Evolutionary conservation across 352 stramenopile species (phyloP).

Genomic region (Pythium sukuiense): DNA sequence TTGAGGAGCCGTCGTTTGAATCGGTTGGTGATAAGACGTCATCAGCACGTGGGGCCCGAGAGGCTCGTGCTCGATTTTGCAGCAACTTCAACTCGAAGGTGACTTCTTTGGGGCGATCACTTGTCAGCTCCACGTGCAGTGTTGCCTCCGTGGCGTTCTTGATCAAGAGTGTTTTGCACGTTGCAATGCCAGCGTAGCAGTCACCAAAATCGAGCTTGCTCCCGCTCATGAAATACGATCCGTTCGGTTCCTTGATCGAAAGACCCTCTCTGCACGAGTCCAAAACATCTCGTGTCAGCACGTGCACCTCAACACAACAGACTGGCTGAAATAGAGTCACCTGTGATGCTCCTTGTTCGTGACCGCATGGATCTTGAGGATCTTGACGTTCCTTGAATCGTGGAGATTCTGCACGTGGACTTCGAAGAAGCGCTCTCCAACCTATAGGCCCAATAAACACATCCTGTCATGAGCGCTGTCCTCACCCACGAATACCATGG

Average conservation of each 20-base stretch:
- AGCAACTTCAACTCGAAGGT: conserved; percentile 87
- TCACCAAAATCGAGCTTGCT: conserved; percentile 89
- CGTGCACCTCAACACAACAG: background rate
- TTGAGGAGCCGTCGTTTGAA: conserved; percentile 66
- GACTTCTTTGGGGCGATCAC: conserved; percentile 86
- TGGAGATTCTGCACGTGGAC: conserved; percentile 87
- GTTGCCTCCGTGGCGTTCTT: conserved; percentile 85
- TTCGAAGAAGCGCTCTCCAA: conserved; percentile 85
- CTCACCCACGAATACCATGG: background rate
- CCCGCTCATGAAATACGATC: conserved; percentile 84
- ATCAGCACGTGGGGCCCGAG: conserved; percentile 53
- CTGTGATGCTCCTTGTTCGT: conserved; percentile 89
- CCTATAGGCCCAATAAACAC: conserved; percentile 33
- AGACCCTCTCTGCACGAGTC: conserved; percentile 67
- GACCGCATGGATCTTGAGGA: conserved; percentile 82
- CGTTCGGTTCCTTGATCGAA: conserved; percentile 83
- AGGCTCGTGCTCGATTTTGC: conserved; percentile 67
- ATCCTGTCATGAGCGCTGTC: background rate
- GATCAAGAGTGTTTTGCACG: conserved; percentile 79
- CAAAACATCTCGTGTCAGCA: too few relatives aligned
- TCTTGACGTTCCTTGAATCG: conserved; percentile 84
- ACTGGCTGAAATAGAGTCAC: conserved; percentile 27
- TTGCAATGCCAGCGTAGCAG: conserved; percentile 83
- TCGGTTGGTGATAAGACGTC: conserved; percentile 71
- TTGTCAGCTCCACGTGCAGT: conserved; percentile 84